Evolutionary conservation across 2,329 filamentous ascomycete species (phyloP), one percentile per base, ranked within the genome.

Genomic region (Tothia fuscella): DNA sequence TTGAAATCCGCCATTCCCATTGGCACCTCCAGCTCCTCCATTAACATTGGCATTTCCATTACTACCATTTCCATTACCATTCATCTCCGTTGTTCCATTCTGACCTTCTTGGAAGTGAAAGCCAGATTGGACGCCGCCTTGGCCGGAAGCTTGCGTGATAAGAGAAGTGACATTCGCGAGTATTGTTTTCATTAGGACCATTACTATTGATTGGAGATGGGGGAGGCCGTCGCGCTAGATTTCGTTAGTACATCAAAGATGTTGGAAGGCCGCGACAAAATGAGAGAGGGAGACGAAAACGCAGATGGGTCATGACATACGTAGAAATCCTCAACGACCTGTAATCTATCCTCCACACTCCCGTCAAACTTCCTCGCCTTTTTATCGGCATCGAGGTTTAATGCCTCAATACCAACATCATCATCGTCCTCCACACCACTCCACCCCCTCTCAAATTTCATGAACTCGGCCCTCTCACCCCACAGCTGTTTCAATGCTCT

Each of bases 381-480:
- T 62, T 68, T 49, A 53, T 63, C 49, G 9, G 29, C 13, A 9
- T 26, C 10, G 32, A 25, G 31, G 46, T 49, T 44, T 9, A 47
- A 21, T 9, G 46, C 38, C 16, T 46, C n/a, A 9, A 61, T 53
- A 44, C 67, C 60, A 63, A 73, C 43, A 41, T 59, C 54, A n/a
- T 63, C 59, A 39, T 67, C 60, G 7, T 67, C 60, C 38, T 66
- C 58, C 6, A 57, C 55, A 6, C 69, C 68, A 45, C 82, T 78
- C 85, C 87, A 98, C 7, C 91, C 91, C 42, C 91, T 74, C 53
- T 96, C 89, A 50, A 84, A 93, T 54, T 83, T 89, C 64, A 95
- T 79, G 50, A 93, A 98, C 21, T 76, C 76, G 53, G 95, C 88
- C 36, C 91, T 76, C 57, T 93, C 88, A 50, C 93, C 82, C 89